Base-by-base conservation (phyloP, 192 early-diverging fungal species). In the Coemansia sp. region DNA sequence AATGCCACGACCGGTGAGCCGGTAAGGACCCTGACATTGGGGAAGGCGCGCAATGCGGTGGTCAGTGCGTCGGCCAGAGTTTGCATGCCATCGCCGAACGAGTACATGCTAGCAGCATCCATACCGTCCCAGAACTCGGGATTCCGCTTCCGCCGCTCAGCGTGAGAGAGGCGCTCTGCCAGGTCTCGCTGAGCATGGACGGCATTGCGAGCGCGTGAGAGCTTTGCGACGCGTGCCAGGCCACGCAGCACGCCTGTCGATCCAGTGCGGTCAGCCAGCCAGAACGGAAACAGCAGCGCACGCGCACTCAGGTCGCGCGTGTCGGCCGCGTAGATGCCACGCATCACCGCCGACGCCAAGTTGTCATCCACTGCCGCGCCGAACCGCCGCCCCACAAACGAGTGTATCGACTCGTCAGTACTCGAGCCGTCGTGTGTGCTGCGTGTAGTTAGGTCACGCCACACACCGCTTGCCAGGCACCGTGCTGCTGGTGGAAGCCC, bases 321-420 rank as follows among this genome's bases (percentile, higher is more conserved):
- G 73, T 98, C 93, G 0, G 95, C 95, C 1, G 96, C 96, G 80
- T 97, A 97, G 33, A 98, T 94, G 0, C 97, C 97, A 68, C 97
- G 95, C 63, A 96, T 88, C 38, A 97, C 84, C 0, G 97, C 93
- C 38, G 94, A 94, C 7, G 95, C 89, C 71, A 98, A 69, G 54
- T 93, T 93, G 63, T 95, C 87, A 47, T 95, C 92, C 3, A 96
- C 81, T 3, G 80, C 77, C 20, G 75, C 68, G 46, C 91, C 90
- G 71, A 98, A 95, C 29, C 95, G 86, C 52, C 96, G 84, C 31
- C 78, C 73, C 5, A 96, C 80, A 88, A 98, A 97, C 43, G 73
- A 71, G 78, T 92, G 88, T 44, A 98, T 90, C n/a, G 89, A 91
- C 77, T 97, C 97, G 75, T 98, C 97, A 7, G 51, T 52, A 1